Evolutionary conservation across 495 filamentous ascomycete species (phyloP).

Genomic region (Collariella sp.): DNA sequence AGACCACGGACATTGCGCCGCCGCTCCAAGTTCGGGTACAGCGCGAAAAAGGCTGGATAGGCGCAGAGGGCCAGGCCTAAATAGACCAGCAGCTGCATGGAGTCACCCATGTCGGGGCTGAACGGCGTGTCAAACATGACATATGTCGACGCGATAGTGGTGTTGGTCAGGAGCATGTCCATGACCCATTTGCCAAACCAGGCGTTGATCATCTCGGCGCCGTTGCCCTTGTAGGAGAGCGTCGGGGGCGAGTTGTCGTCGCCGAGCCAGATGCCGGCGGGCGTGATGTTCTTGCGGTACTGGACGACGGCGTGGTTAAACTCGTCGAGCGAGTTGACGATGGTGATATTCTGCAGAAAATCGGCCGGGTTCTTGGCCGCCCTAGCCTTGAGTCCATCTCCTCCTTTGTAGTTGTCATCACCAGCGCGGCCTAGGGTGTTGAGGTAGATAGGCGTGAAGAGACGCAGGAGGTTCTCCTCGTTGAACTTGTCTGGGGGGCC

Average conservation of each 20-base stretch:
- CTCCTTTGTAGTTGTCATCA: constrained; percentile 4
- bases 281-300: constrained; percentile 57
- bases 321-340: constrained; percentile 53
- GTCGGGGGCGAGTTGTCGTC: constrained; percentile 45
- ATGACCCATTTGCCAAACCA: constrained; percentile 66
- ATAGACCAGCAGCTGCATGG: constrained; percentile 72
- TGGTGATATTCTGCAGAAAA: constrained; percentile 40
- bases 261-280: constrained; percentile 69
- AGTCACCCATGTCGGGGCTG: constrained; percentile 52
- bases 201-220: constrained; percentile 36
- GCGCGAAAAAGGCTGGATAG: constrained; percentile 75
- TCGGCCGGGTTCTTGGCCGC: constrained; percentile 9
- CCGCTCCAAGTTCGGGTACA: constrained; percentile 77
- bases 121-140: constrained; percentile 63
- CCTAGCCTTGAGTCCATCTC: not conserved
- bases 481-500: constrained; percentile 51
- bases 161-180: constrained; percentile 54
- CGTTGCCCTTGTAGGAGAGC: constrained; percentile 52
- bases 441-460: constrained; percentile 38
- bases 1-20: constrained; percentile 67
- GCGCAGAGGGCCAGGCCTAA: constrained; percentile 65
- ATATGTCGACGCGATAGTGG: constrained; percentile 57
- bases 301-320: constrained; percentile 57
- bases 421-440: constrained; percentile 12
- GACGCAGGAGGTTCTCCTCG: constrained; percentile 28